These are phyloP conservation scores for Cryptococcus amylolentus DNA, from an alignment of 1,284 basidiomycete species.

Conservation along the genomic window DNA sequence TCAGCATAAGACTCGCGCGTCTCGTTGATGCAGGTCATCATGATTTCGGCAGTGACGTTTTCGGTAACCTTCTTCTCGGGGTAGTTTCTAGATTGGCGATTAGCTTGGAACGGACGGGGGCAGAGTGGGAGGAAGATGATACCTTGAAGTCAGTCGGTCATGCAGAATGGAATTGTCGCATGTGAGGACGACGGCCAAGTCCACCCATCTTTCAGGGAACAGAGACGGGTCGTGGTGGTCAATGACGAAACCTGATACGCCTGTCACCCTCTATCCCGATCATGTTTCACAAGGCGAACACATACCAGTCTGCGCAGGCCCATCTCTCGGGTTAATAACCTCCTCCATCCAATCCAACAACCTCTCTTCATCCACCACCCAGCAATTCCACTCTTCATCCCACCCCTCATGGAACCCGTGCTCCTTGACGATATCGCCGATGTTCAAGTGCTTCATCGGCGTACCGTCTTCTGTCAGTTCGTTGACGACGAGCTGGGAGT, in stretches of 20 bases:
- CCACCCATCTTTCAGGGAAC: slow-evolving; percentile 95
- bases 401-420: slow-evolving; percentile 76
- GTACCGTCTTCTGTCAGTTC: slow-evolving; percentile 54
- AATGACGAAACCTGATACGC: slow-evolving; percentile 69
- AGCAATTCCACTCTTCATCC: slow-evolving; percentile 92
- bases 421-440: slow-evolving; percentile 85
- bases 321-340: slow-evolving; percentile 44
- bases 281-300: not conserved
- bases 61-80: slow-evolving; percentile 91
- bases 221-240: slow-evolving; percentile 97
- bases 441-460: slow-evolving; percentile 76
- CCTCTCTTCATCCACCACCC: slow-evolving; percentile 94
- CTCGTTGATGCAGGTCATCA: slow-evolving; percentile 87
- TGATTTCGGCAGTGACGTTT: slow-evolving; percentile 98
- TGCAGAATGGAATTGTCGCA: slow-evolving; percentile 88
- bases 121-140: slow-evolving; percentile 30
- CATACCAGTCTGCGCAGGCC: slow-evolving; percentile 41
- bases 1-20: slow-evolving; percentile 77
- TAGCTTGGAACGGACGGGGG: not conserved
- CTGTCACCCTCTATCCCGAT: not conserved
- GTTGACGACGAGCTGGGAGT: slow-evolving; percentile 68
- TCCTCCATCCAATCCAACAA: slow-evolving; percentile 85
- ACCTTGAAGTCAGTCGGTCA: slow-evolving; percentile 91
- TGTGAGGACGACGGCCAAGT: slow-evolving; percentile 90
- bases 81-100: slow-evolving; percentile 59